phyloP scores from a whole-genome alignment of 139 green algal genomes.

The Chlorella sp. region DNA sequence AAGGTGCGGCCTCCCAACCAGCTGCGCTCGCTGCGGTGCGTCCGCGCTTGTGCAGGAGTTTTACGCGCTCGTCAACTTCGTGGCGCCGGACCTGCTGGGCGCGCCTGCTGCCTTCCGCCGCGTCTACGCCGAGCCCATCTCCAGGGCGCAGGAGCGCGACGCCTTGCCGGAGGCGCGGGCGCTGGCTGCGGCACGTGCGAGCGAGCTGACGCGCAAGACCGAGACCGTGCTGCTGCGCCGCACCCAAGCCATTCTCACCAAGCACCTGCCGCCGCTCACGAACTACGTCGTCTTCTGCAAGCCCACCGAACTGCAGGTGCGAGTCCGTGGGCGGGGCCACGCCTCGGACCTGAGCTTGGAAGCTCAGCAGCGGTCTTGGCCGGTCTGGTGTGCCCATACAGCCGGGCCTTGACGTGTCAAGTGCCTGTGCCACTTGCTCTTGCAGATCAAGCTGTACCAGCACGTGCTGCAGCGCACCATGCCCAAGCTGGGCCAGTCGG shows the following conservation, averaged over 20 bases:
- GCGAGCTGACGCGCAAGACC: slow-evolving; percentile 53
- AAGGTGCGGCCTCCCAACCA: too few species aligned
- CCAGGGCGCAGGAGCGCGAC: background rate
- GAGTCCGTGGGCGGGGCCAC: too few species aligned
- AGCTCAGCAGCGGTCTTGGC: too few species aligned
- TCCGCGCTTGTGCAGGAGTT: background rate
- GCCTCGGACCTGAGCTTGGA: too few species aligned
- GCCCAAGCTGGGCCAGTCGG: too few species aligned
- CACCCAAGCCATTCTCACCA: slow-evolving; percentile 59
- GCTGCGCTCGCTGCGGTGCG: too few species aligned
- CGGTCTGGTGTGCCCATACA: too few species aligned
- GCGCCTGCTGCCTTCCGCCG: slow-evolving; percentile 54
- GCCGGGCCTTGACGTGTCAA: too few species aligned
- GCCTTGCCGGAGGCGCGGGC: slow-evolving; percentile 50
- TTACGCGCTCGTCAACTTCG: slow-evolving; percentile 63
- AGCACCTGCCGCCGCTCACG: slow-evolving; percentile 67
- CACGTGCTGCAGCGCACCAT: slow-evolving; percentile 44
- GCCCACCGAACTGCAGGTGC: slow-evolving; percentile 21
- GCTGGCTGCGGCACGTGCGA: slow-evolving; percentile 29
- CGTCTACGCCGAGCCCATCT: slow-evolving; percentile 20
- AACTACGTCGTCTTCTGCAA: slow-evolving; percentile 67
- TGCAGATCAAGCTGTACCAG: slow-evolving; percentile 47
- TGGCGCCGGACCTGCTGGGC: slow-evolving; percentile 60
- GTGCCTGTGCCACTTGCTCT: too few species aligned
- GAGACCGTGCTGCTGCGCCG: slow-evolving; percentile 64